Base-by-base conservation (phyloP, 2,329 filamentous ascomycete genomes). In the Nothophaeocryptopus gaeumannii region DNA sequence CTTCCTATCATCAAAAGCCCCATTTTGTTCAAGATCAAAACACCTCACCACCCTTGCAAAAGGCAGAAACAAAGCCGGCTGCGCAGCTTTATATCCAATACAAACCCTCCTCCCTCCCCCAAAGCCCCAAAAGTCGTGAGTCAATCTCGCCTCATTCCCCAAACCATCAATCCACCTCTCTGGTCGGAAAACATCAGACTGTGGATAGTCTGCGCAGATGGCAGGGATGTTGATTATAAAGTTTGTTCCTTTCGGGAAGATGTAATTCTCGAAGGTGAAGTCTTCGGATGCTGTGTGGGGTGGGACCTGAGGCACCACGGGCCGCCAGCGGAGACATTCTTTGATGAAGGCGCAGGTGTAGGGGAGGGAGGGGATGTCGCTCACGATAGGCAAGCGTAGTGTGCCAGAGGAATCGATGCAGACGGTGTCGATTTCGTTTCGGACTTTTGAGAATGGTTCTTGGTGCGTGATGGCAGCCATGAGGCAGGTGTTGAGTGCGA, bases 261-360 rank as follows among this genome's bases (percentile, higher is more conserved):
- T 12, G 32, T 31, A 48, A 5, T 45, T 16, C 40, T 52, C 50
- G 13, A 52, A 52, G 5, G 30, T 16, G 35, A 52, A 52, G 29
- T 47, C 45, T 34, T 52, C 50, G 13, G 26, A 36, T 8, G 50
- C 45, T 2, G 50, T 52, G 12, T 52, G 50, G 8, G 50, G 50
- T 9, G 50, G 50, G 2, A 52, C 45, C 39, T 39, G 44, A 9
- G 50, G 50, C 5, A 52, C 50, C 8, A 45, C 45, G 11, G 50
- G 50, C 13, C 50, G 14, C 50, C 50, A 52, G 39, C 50, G 50
- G 10, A 52, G 44, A 20, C 33, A 35, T 32, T 52, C 50, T 44
- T 52, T 52, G 45, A 52, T 52, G 45, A 52, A 52, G 13, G 39
- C 50, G 45, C 44, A 48, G 1, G 45, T 52, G 10, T 52, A 44